Evolutionary conservation across 1,139 yeast genomes (phyloP).

Genomic region (Magnusiomyces tetraspermus): DNA sequence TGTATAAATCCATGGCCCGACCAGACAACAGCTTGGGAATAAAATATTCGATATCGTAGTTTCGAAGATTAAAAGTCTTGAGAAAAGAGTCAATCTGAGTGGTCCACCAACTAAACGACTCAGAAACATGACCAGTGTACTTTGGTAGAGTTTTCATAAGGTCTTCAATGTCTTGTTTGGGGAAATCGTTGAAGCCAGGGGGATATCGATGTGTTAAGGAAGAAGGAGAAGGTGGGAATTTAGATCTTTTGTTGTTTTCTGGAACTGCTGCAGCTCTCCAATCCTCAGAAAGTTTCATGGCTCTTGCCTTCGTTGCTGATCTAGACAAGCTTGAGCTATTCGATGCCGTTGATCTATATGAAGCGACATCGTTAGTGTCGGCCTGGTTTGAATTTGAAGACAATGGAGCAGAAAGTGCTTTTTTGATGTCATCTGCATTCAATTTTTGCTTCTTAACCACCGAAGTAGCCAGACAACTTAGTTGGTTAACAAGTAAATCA

Average conservation of each 20-base stretch:
- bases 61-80: conserved; percentile 11
- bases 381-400: background rate
- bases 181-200: background rate
- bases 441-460: conserved; percentile 10
- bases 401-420: background rate
- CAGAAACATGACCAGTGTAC: conserved; percentile 11
- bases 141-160: conserved; percentile 11
- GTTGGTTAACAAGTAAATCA: conserved; percentile 8
- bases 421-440: background rate
- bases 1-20: conserved; percentile 10
- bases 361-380: background rate
- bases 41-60: conserved; percentile 9
- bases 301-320: background rate
- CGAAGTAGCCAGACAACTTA: conserved; percentile 11
- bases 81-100: conserved; percentile 14
- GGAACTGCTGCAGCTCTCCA: background rate
- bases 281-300: background rate
- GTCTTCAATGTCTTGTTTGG: conserved; percentile 9
- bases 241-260: background rate
- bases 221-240: background rate
- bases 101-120: conserved; percentile 14
- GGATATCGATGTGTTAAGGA: background rate
- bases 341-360: background rate
- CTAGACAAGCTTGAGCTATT: background rate
- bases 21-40: conserved; percentile 12